A percentile compares a stretch with the other conserved stretches of the same genome.
Evolutionary conservation across 371 early-diverging fungal genomes (phyloP).

Genomic region (Apophysomyces elegans): DNA sequence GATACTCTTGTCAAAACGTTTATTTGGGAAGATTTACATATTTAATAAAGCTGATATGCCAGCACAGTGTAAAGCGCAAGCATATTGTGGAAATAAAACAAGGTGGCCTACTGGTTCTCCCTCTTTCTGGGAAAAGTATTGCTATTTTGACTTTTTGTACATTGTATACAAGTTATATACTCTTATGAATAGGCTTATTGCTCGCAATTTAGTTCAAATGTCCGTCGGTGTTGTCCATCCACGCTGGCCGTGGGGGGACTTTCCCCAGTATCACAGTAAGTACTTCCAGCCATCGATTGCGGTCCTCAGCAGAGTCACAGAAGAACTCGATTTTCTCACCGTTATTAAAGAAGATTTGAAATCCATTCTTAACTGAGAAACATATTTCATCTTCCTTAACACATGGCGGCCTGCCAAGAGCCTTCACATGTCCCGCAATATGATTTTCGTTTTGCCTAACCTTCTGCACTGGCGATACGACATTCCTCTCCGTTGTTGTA

Average conservation of each 20-base stretch:
- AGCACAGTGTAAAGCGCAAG: no score
- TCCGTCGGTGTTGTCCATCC: conserved; percentile 23
- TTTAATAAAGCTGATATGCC: background rate
- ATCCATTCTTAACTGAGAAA: conserved; percentile 31
- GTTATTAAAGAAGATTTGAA: conserved; percentile 29
- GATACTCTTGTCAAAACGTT: background rate
- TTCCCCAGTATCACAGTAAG: conserved; percentile 26
- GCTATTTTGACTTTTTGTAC: no score
- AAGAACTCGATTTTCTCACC: conserved; percentile 38
- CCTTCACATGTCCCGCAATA: background rate
- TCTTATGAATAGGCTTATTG: background rate
- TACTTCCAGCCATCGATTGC: conserved; percentile 30
- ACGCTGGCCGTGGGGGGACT: conserved; percentile 25
- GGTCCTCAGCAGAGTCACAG: conserved; percentile 32
- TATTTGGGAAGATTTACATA: background rate
- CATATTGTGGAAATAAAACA: no score
- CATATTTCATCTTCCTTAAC: conserved; percentile 13
- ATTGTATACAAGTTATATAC: no score
- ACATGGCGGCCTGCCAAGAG: background rate
- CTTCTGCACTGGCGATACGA: background rate
- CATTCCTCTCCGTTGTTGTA: background rate
- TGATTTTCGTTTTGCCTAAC: background rate
- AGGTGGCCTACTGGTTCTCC: no score
- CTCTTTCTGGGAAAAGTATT: no score
- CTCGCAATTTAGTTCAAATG: background rate